Evolutionary conservation across 2,329 filamentous ascomycete genomes (phyloP).

Genomic region (Talaromyces sp.): DNA sequence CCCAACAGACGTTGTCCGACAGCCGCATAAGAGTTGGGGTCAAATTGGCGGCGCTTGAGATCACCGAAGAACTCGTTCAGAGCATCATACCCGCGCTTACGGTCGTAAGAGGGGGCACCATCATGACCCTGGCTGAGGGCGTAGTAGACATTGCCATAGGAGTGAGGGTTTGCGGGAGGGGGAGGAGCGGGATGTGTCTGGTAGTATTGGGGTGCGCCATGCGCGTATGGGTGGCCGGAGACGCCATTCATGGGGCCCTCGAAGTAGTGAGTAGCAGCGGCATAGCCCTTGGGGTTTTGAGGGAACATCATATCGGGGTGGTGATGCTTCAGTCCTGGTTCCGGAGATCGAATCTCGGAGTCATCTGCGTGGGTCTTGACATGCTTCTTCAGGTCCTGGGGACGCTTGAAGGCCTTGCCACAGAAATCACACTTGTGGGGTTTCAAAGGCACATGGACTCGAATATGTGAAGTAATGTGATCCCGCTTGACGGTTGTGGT

Average conservation of each 20-base stretch:
- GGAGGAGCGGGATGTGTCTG: conserved; percentile 56
- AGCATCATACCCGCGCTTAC: conserved; percentile 83
- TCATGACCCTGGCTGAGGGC: conserved; percentile 69
- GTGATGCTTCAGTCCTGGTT: conserved; percentile 53
- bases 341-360: conserved; percentile 72
- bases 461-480: conserved; percentile 98
- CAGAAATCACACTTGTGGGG: conserved; percentile 99
- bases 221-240: conserved; percentile 43
- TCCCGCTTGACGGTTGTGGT: conserved; percentile 98
- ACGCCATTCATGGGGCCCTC: conserved; percentile 54
- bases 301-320: conserved; percentile 46
- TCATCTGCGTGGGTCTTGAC: conserved; percentile 99
- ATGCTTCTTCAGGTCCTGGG: conserved; percentile 98
- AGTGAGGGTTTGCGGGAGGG: conserved; percentile 54
- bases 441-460: conserved; percentile 97
- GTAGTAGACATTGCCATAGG: conserved; percentile 78
- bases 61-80: conserved; percentile 93
- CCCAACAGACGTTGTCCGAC: conserved; percentile 87
- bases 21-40: conserved; percentile 85
- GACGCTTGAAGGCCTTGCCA: conserved; percentile 97
- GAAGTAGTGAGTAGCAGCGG: conserved; percentile 58
- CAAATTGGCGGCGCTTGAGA: conserved; percentile 87
- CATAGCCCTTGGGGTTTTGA: conserved; percentile 41
- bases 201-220: conserved; percentile 55
- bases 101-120: conserved; percentile 66